A percentile compares a stretch with the other conserved stretches of the same genome.
Evolutionary conservation across 148 eudicot genomes (phyloP).

Genomic region (Vaccinium corymbosum): DNA sequence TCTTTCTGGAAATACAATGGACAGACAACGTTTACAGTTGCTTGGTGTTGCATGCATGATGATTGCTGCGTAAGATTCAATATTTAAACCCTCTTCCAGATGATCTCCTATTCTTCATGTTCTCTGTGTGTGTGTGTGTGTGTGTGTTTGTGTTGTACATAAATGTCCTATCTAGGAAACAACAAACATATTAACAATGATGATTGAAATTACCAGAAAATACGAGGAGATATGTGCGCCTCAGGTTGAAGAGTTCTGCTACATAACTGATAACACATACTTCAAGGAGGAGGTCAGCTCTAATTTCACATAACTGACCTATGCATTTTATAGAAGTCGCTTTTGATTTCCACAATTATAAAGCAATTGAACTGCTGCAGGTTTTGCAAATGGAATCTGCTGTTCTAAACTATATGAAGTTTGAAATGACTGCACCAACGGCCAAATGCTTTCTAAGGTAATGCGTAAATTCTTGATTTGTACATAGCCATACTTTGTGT

Average conservation of each 20-base stretch:
- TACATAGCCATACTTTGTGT: not conserved
- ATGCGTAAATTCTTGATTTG: not conserved
- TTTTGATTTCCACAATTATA: not conserved
- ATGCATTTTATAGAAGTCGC: not conserved
- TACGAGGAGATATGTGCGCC: conserved; percentile 99
- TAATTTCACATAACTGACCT: not conserved
- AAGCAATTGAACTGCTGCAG: conserved; percentile 27
- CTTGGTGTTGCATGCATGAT: conserved; percentile 97
- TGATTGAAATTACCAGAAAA: conserved; percentile 42
- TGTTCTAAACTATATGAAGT: conserved; percentile 79
- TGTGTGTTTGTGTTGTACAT: not conserved
- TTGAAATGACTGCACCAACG: conserved; percentile 93
- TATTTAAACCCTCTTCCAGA: not conserved
- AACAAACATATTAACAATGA: not conserved
- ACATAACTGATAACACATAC: conserved; percentile 94
- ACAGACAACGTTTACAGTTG: conserved; percentile 79
- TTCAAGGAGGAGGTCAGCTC: conserved; percentile 77
- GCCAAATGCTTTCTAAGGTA: conserved; percentile 76
- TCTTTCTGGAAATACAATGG: conserved; percentile 80
- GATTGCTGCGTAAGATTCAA: conserved; percentile 83
- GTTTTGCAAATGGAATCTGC: conserved; percentile 86
- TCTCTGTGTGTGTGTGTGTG: not conserved
- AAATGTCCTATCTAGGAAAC: not conserved
- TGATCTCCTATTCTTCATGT: not conserved
- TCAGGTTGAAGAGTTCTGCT: conserved; percentile 95